Percentiles rank a stretch among this genome's conserved stretches.
Evolutionary conservation across 208 protist species (phyloP).

Genomic region (Zelonia costaricensis): DNA sequence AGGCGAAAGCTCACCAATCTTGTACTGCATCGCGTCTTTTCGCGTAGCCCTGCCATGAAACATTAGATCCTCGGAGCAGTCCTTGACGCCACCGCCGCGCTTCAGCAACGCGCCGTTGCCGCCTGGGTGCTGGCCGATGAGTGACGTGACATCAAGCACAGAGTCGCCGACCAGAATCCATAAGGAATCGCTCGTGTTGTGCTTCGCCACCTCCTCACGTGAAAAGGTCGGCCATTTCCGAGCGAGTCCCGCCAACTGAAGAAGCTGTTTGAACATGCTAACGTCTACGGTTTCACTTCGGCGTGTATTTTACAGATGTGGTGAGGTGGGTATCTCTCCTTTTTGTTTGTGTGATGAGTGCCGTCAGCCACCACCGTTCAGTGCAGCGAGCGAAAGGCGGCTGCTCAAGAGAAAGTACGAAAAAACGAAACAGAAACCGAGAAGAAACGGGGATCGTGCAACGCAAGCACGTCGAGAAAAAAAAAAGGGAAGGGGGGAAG

Average conservation of each 20-base stretch:
- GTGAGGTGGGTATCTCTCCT: too few species aligned
- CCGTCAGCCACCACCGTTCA: too few species aligned
- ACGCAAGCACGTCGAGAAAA: too few species aligned
- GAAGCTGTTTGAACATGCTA: constrained; percentile 31
- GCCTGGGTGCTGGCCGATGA: constrained; percentile 63
- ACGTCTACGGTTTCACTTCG: too few species aligned
- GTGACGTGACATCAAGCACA: constrained; percentile 75
- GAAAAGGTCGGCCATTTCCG: constrained; percentile 55
- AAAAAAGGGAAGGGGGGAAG: too few species aligned
- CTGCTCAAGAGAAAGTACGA: too few species aligned
- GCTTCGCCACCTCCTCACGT: constrained; percentile 57
- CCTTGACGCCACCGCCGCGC: constrained; percentile 65
- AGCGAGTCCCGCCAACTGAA: constrained; percentile 42
- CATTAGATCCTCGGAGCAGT: constrained; percentile 62
- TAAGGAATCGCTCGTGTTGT: constrained; percentile 53
- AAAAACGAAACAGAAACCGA: too few species aligned
- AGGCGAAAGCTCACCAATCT: constrained; percentile 60
- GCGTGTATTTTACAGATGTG: too few species aligned
- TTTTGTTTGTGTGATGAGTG: too few species aligned
- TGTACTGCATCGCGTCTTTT: constrained; percentile 33
- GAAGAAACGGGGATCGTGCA: too few species aligned
- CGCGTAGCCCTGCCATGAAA: constrained; percentile 61
- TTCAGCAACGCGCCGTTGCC: constrained; percentile 60
- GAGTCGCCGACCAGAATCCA: constrained; percentile 72
- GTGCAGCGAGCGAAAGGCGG: too few species aligned